These are phyloP conservation scores for Pestalotiopsis sp. DNA, from an alignment of 2,329 filamentous ascomycete genomes.

Conservation along the genomic window DNA sequence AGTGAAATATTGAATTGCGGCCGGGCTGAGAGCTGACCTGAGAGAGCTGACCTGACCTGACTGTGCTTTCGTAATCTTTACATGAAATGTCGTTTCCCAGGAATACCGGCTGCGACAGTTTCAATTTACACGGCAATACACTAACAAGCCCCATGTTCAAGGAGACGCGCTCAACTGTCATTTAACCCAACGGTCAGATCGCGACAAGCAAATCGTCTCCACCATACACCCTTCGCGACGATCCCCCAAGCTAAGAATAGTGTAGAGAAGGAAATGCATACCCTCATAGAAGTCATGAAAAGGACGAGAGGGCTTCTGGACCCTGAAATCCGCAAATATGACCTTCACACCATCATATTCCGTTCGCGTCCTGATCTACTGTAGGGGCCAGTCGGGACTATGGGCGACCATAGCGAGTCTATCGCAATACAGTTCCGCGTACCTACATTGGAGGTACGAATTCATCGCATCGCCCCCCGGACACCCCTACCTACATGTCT, in stretches of 20 bases:
- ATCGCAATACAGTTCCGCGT: conserved; percentile 9
- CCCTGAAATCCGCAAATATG: conserved; percentile 10
- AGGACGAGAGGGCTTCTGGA: background rate
- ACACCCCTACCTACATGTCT: background rate
- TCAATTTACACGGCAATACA: background rate
- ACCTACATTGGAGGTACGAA: conserved; percentile 5
- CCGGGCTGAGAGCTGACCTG: background rate
- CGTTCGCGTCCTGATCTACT: background rate
- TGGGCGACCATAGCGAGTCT: background rate
- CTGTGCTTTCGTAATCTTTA: background rate
- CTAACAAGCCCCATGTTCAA: background rate
- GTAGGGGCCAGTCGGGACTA: background rate
- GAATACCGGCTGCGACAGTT: background rate
- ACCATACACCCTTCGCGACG: background rate
- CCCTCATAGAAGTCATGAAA: background rate
- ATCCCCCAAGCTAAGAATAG: background rate
- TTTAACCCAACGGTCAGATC: background rate
- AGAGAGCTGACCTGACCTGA: background rate
- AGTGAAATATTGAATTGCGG: background rate
- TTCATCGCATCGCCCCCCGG: background rate
- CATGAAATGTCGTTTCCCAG: background rate
- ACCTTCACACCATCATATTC: background rate
- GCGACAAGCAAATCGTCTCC: background rate
- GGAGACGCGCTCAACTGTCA: background rate
- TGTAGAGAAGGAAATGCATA: background rate